phyloP scores from a whole-genome alignment of 495 filamentous ascomycete species.

The Penicillium turbatum region DNA sequence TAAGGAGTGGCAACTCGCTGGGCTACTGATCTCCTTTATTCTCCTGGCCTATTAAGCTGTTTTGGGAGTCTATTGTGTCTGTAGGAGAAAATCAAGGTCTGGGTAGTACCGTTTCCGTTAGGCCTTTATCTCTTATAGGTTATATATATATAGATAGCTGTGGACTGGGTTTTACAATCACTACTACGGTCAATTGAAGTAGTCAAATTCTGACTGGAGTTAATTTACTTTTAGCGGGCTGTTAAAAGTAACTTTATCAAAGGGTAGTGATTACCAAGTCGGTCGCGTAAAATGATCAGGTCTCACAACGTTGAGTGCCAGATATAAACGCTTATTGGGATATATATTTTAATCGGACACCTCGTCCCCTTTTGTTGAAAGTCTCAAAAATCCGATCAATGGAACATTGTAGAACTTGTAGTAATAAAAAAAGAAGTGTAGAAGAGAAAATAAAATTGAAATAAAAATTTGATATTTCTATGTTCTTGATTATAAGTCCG shows the following conservation, averaged over 20 bases:
- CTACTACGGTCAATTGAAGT: background rate
- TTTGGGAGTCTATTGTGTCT: background rate
- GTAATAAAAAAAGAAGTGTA: background rate
- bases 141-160: background rate
- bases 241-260: too few relatives aligned
- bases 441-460: background rate
- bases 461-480: background rate
- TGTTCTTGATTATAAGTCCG: background rate
- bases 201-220: too few relatives aligned
- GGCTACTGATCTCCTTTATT: too few relatives aligned
- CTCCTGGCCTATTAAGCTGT: background rate
- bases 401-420: background rate
- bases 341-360: constrained; percentile 4
- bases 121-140: background rate
- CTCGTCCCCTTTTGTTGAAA: too few relatives aligned
- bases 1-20: background rate
- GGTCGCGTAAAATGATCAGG: background rate
- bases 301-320: constrained; percentile 1
- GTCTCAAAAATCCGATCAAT: background rate
- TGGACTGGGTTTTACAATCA: background rate
- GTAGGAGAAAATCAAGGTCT: background rate
- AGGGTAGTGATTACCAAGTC: background rate
- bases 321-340: background rate
- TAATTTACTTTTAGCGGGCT: too few relatives aligned
- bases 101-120: background rate